These are phyloP conservation scores for Lippia alba DNA, from an alignment of 305 asterid genomes.

Conservation along the genomic window DNA sequence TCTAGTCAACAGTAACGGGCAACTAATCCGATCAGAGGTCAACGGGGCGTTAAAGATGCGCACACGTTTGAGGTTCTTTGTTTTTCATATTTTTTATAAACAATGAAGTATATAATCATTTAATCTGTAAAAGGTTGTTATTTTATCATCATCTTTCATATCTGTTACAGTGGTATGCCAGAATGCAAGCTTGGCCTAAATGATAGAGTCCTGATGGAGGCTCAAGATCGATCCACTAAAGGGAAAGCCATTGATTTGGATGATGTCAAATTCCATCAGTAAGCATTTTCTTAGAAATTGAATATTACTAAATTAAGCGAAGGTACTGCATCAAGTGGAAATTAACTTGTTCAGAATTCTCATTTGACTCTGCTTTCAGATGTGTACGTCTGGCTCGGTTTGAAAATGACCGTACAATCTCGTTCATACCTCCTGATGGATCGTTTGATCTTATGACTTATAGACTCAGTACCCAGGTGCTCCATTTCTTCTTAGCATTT, in stretches of 20 bases:
- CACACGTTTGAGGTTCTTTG: slow-evolving; percentile 57
- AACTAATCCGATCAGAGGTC: slow-evolving; percentile 68
- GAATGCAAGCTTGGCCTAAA: slow-evolving; percentile 82
- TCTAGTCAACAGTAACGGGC: slow-evolving; percentile 75
- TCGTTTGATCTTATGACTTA: slow-evolving; percentile 82
- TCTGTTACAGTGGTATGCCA: slow-evolving; percentile 73
- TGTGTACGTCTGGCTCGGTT: slow-evolving; percentile 79
- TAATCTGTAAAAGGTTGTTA: not conserved
- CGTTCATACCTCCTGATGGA: slow-evolving; percentile 84
- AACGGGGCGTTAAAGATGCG: slow-evolving; percentile 78
- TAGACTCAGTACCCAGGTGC: slow-evolving; percentile 72
- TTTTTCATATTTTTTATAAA: not conserved
- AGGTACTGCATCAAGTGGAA: not conserved
- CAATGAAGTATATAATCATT: not conserved
- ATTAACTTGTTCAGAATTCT: not conserved
- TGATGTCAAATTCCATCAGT: slow-evolving; percentile 83
- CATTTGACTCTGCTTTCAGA: slow-evolving; percentile 35
- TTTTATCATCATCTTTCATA: not conserved
- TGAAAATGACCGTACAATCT: slow-evolving; percentile 73
- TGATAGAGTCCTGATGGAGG: slow-evolving; percentile 72
- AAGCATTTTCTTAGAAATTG: slow-evolving; percentile 3
- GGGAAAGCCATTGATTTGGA: slow-evolving; percentile 79
- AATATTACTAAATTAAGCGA: not conserved
- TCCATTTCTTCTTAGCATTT: not conserved
- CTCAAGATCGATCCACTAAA: slow-evolving; percentile 69